These are phyloP conservation scores for Russula griseocarnosa DNA, from an alignment of 768 basidiomycete species.

Conservation along the genomic window DNA sequence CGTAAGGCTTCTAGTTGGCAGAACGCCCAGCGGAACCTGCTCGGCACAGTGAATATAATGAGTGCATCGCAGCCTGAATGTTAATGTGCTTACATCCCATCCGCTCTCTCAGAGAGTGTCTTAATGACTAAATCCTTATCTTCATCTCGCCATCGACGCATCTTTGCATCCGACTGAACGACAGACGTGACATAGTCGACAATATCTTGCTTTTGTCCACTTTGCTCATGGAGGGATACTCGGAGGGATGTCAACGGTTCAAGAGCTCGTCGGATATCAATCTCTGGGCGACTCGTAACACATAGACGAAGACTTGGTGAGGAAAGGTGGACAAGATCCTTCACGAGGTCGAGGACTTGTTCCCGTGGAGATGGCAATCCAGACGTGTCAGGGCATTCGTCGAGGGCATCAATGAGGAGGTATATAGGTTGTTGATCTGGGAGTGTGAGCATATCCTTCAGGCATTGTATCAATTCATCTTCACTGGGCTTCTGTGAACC, in stretches of 20 bases:
- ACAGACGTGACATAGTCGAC: background rate
- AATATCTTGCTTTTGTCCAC: constrained; percentile 1
- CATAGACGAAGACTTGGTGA: constrained; percentile 1
- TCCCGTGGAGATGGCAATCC: constrained; percentile 4
- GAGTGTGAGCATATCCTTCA: background rate
- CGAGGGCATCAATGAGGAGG: background rate
- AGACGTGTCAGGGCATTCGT: background rate
- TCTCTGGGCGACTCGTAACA: constrained; percentile 1
- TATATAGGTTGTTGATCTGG: background rate
- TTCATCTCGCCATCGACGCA: background rate
- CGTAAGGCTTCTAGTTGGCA: background rate
- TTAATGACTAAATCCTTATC: background rate
- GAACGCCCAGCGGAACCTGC: background rate
- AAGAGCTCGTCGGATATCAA: background rate
- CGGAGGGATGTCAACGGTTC: background rate
- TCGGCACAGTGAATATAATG: background rate
- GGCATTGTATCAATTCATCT: background rate
- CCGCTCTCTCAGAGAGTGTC: background rate
- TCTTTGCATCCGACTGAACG: background rate
- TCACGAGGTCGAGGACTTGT: background rate
- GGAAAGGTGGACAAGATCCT: background rate
- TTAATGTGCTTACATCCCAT: background rate
- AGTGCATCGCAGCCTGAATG: rapidly evolving
- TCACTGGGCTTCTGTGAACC: background rate
- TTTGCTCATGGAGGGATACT: background rate